Base-by-base conservation (phyloP, 2,329 filamentous ascomycete genomes). In the Lomentospora prolificans region DNA sequence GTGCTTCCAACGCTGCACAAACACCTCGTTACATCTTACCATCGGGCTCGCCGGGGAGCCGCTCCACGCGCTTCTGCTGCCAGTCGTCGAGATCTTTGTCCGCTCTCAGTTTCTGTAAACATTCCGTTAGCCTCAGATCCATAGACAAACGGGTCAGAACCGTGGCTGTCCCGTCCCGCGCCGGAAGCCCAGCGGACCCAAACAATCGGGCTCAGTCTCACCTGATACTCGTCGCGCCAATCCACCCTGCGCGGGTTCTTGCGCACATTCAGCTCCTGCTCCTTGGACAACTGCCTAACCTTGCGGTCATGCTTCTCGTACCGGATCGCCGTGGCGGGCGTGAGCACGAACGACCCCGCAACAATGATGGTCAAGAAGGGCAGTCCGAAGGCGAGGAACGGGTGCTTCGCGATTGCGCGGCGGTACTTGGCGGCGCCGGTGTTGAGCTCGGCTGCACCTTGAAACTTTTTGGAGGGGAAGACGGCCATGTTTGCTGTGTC, bases 11-110 rank as follows among this genome's bases (percentile, higher is more conserved):
- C n/a, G n/a, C n/a, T n/a, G n/a, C n/a, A n/a, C n/a, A n/a, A n/a
- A n/a, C n/a, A n/a, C n/a, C n/a, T n/a, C n/a, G n/a, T 58, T 60
- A 86, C 61, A 96, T 68, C 53, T 89, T 80, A 31, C 92, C 92
- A 69, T 99, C 92, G 58, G 82, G 87, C 70, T 99, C 95, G 61
- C 94, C 94, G 19, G 89, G 85, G 58, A 96, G 78, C 67, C 94
- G 79, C 74, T 96, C 84, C 9, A 97, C 90, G 55, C 95, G 84
- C 72, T 94, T 95, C 72, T 97, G 94, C 69, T 97, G 92, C 94
- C 94, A 99, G 66, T 90, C 81, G 65, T 99, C 92, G 59, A 97
- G 73, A 67, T 97, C 94, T 70, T 95, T 95, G 30, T 89, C 88
- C 22, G 58, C 58, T 30, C 59, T 57, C 36, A 60, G 51, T 54